Evolutionary conservation across 2,329 filamentous ascomycete species (phyloP), one percentile per base, ranked within the genome.

Genomic region (Cladophialophora bantiana): DNA sequence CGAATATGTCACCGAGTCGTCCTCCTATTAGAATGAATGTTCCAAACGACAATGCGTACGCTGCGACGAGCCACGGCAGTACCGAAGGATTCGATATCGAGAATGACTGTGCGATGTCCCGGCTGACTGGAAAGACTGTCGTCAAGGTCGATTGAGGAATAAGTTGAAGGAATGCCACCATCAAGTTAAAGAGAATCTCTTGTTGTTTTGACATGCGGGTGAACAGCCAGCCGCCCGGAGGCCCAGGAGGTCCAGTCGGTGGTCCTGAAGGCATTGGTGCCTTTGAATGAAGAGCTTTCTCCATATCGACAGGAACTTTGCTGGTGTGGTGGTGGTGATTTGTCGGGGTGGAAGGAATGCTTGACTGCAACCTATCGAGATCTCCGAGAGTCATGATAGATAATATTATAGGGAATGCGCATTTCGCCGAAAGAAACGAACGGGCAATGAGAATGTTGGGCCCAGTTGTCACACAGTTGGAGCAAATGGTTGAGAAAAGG

Each of bases 91-190:
- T 77, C 1, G 73, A 74, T 31, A 77, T 76, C 10, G 75, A 76
- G 42, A 85, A 80, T 38, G 77, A 78, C 18, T 75, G 68, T 15
- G 78, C 82, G 68, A 86, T 84, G 60, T 82, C 75, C 55, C 82
- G 78, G 31, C 83, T 74, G 1, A 79, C 78, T 6, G 77, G 77
- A 10, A 83, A 71, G 20, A 74, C 74, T 55, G 76, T 76, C 7
- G 75, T 74, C 31, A 82, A 70, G 26, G 74, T 77, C 1, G 74
- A 75, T 70, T 81, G 74, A 15, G 73, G 73, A 20, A 76, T 73
- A 56, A 85, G 75, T 69, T 84, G 80, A 3, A 82, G 78, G 72
- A 81, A 77, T 71, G 82, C 84, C 62, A 84, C 77, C 35, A 81
- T 74, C 5, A 71, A 68, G 26, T 84, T 77, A 59, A 84, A 82